phyloP scores from a whole-genome alignment of 2,329 filamentous ascomycete species.

The Tolypocladium album region DNA sequence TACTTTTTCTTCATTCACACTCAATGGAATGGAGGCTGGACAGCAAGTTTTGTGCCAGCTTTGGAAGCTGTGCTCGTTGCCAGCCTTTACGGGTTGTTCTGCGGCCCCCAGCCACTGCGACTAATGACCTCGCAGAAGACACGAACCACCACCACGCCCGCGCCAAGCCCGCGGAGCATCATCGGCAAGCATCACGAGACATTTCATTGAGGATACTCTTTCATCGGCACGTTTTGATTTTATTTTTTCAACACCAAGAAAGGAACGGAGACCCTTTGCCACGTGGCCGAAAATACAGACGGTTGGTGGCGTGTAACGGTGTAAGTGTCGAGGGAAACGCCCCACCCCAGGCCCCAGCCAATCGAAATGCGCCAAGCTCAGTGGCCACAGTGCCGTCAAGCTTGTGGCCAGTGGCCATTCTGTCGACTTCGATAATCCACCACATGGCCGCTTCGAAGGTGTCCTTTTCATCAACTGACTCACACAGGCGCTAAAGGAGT shows the following conservation, averaged over 20 bases:
- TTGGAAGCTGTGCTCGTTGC: background rate
- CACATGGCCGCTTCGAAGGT: background rate
- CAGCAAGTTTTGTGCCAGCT: background rate
- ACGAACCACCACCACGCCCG: background rate
- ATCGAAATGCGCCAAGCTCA: conserved; percentile 5
- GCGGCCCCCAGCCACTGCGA: background rate
- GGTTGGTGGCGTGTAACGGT: background rate
- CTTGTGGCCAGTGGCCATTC: background rate
- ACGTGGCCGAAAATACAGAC: background rate
- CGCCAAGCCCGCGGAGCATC: background rate
- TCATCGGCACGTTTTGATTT: too few relatives aligned
- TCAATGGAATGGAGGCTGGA: background rate
- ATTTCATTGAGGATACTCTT: background rate
- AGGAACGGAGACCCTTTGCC: background rate
- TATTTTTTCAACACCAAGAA: too few relatives aligned
- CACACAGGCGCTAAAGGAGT: background rate
- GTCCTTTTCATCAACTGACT: background rate
- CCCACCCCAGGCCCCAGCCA: background rate
- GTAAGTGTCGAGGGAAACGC: conserved; percentile 2
- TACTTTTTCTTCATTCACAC: background rate
- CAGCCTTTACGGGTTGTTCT: background rate
- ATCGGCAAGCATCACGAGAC: background rate
- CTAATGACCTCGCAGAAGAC: background rate
- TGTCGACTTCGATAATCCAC: background rate
- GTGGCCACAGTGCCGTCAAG: background rate